These are phyloP conservation scores for Blastobotrys buckinghamii DNA, from an alignment of 1,139 yeast genomes.

Conservation along the genomic window DNA sequence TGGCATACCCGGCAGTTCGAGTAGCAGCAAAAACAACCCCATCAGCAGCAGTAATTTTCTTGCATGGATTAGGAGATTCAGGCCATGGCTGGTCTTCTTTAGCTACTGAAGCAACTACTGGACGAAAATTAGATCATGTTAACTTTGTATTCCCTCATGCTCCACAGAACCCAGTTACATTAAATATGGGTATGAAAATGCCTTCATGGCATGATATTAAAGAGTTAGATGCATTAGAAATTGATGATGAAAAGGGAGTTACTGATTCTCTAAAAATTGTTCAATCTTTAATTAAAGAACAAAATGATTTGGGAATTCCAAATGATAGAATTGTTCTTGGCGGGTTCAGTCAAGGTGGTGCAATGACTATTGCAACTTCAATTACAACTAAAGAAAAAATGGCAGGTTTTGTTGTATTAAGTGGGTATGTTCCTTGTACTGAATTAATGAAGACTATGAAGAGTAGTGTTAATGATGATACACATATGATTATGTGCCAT, in stretches of 20 bases:
- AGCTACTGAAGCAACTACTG: constrained; percentile 36
- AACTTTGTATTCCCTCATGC: constrained; percentile 88
- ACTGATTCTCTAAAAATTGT: constrained; percentile 50
- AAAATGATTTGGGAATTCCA: constrained; percentile 57
- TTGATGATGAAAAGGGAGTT: constrained; percentile 62
- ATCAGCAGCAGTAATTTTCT: constrained; percentile 65
- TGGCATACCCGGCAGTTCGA: constrained; percentile 3
- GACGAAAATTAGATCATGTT: constrained; percentile 48
- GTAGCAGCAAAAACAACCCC: constrained; percentile 26
- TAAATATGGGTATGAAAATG: constrained; percentile 60
- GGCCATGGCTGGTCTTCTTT: constrained; percentile 89
- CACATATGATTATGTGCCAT: constrained; percentile 87
- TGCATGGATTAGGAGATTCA: constrained; percentile 90
- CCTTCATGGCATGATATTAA: constrained; percentile 87
- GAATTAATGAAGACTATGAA: constrained; percentile 35
- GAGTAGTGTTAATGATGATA: constrained; percentile 42
- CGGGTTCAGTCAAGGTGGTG: constrained; percentile 95
- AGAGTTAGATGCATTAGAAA: constrained; percentile 44
- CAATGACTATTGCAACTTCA: constrained; percentile 55
- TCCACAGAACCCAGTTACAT: constrained; percentile 62
- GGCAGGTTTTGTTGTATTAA: constrained; percentile 72
- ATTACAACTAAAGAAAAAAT: constrained; percentile 46
- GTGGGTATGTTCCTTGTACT: constrained; percentile 68
- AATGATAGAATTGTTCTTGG: constrained; percentile 75
- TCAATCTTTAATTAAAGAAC: constrained; percentile 52